phyloP scores from a whole-genome alignment of 2,329 filamentous ascomycete species.

The Plenodomus biglobosus region DNA sequence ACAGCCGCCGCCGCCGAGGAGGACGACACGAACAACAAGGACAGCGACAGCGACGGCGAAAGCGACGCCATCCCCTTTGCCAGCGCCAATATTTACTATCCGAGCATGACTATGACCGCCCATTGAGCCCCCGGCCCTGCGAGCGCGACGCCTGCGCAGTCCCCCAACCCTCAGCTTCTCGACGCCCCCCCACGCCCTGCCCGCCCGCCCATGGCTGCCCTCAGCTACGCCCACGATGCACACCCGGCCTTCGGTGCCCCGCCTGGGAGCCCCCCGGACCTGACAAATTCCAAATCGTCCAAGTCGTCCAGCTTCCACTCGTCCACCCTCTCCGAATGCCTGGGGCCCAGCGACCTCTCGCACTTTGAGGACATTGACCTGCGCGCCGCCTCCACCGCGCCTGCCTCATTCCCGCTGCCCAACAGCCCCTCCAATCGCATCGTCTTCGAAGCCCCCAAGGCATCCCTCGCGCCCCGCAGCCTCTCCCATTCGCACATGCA shows the following conservation, averaged over 20 bases:
- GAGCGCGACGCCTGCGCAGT: conserved; percentile 28
- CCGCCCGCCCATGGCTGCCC: conserved; percentile 43
- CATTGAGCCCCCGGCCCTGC: conserved; percentile 33
- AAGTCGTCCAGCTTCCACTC: conserved; percentile 89
- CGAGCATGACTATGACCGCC: conserved; percentile 41
- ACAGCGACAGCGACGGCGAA: conserved; percentile 12
- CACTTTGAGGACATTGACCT: conserved; percentile 95
- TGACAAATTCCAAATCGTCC: conserved; percentile 83
- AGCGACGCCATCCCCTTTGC: conserved; percentile 21
- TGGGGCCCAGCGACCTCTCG: conserved; percentile 65
- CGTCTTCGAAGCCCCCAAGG: conserved; percentile 34
- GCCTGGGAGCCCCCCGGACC: conserved; percentile 72
- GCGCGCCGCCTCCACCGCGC: conserved; percentile 57
- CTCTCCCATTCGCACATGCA: conserved; percentile 20
- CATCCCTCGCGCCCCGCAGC: conserved; percentile 20
- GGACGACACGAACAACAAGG: conserved; percentile 2
- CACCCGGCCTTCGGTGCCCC: conserved; percentile 45
- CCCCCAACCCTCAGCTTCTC: conserved; percentile 19
- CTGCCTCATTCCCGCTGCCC: conserved; percentile 50
- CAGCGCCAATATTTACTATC: conserved; percentile 35
- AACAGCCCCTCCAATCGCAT: conserved; percentile 31
- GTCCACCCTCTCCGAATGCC: conserved; percentile 67
- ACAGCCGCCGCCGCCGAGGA: conserved; percentile 14
- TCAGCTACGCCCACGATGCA: conserved; percentile 32
- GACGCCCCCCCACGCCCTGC: conserved; percentile 23